Base-by-base conservation (phyloP, 192 early-diverging fungal genomes). In the Coemansia sp. region DNA sequence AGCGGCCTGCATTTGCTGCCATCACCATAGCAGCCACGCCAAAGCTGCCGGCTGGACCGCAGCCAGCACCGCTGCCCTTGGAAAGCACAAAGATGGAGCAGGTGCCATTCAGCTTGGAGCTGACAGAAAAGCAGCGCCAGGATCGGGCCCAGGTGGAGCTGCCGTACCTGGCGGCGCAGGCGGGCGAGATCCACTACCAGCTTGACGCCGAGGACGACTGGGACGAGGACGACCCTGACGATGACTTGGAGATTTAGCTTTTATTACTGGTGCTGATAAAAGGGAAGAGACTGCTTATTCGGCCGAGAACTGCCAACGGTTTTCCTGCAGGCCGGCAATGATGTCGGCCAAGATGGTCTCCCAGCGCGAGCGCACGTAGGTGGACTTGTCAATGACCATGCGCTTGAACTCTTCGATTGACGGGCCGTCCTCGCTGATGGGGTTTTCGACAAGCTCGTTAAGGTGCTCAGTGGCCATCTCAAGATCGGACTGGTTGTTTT, bases 401-500 rank as follows among this genome's bases (percentile, higher is more conserved):
- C 94, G 87, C 63, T 88, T 85, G 68, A 96, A 66, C 41, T 91
- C 86, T 9, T 83, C 70, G 68, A 94, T 91, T 41, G 83, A 83
- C 30, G 42, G 50, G 19, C 53, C 53, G 54, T 84, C 82, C 55
- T 82, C 68, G 61, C 86, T 78, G 39, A 96, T 85, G 3, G 87
- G 87, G 54, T 87, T 86, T 80, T 99, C 97, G 20, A 98, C 70
- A 40, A 98, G 68, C 66, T 91, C 94, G 35, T 89, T 91, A 45
- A 99, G 81, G 41, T 89, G 83, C 79, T 99, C 97, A 12, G 94
- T 93, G 14, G 95, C 94, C 84, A 97, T 91, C 69, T 99, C 94
- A n/a, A 99, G 71, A 60, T 98, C 94, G 5, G 89, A 82, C 82
- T 99, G 97, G 77, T 99, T 98, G 70, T 97, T 91, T 70, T 98